Evolutionary conservation across 441 rosid species (phyloP), one percentile per base, ranked within the genome.

Genomic region (Gossypium schwendimanii): DNA sequence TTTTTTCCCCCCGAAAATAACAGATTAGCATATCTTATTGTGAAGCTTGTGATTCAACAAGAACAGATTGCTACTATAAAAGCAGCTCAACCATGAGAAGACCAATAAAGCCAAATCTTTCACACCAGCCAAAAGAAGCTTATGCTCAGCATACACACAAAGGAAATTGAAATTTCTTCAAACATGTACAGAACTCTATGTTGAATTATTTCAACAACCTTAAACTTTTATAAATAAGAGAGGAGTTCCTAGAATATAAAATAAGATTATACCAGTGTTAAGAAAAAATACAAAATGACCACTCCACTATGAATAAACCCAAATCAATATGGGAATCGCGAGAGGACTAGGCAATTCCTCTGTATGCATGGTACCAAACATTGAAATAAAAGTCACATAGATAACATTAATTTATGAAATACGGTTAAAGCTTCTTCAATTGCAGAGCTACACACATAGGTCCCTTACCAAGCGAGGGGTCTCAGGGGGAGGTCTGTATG

Each of bases 401-500:
- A 50, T 28, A 28, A 28, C 17, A 21, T 17, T 10, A 52, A 52
- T 49, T 23, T 49, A 26, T 67, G 44, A 28, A 12, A 28, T 9
- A 68, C 5, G 15, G 17, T 68, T 68, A 47, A 68, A 28, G 26
- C 23, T 28, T 68, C 60, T 67, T 15, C 55, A 52, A 68, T 31
- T 28, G 10, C 60, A 68, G 47, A 52, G 71, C 26, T 54, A 39
- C 14, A 57, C 58, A 52, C n/a, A 61, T 6, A 45, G 66, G 49
- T 66, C 54, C 71, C 93, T 84, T 85, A 96, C 99, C 92, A 91
- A 71, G 63, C 86, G 87, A 82, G 98, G 95, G 28, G 95, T 86
- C 83, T 94, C 99, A 8, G 76, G 85, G 26, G 89, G 92, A 68
- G 99, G 98, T 79, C 72, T 82, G 81, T 89, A 96, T 26, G 99